Base-by-base conservation (phyloP, 2,329 filamentous ascomycete species). In the Cercospora nicotianae region DNA sequence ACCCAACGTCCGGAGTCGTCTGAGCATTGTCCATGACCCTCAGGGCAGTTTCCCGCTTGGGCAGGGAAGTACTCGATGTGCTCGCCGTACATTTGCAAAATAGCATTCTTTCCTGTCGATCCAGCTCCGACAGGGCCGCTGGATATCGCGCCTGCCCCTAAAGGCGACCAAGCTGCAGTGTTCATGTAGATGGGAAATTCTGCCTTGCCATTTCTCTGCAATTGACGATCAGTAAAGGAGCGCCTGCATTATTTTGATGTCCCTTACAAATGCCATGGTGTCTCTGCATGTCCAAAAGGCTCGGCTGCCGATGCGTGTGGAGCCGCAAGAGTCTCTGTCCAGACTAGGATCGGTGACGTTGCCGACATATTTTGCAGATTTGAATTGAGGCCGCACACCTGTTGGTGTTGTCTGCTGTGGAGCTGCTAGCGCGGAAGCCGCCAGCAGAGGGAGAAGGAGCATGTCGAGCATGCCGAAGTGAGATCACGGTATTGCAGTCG, bases 211-310 rank as follows among this genome's bases (percentile, higher is more conserved):
- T 66, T 66, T 2, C 55, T 63, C 60, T 69, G 66, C 13, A 26
- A 31, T 23, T 12, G 28, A 16, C 2, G 16, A 10, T 23, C 42
- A 63, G 60, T 12, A 26, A 12, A 31, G 13, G 42, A 51, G 42
- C 18, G 26, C 7, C 9, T 12, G 23, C 23, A 31, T 30, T 18
- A 3, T 13, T 30, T 58, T 23, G 4, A 30, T 30, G 10, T n/a
- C n/a, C 18, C 60, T 5, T 63, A 63, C 65, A 39, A 36, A 65
- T 28, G 55, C 60, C 67, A 69, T 67, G 5, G 71, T 74, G 53
- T 74, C 72, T 64, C 72, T 69, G 61, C 72, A 74, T 45, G 71
- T 74, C 72, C 72, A 74, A 45, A 74, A 68, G 5, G 68, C 68
- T 48, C 72, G 66, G 9, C 60, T 69, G 28, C 64, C 65, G 13